These are phyloP conservation scores for Plenodomus tracheiphilus DNA, from an alignment of 2,329 filamentous ascomycete genomes.

Conservation along the genomic window DNA sequence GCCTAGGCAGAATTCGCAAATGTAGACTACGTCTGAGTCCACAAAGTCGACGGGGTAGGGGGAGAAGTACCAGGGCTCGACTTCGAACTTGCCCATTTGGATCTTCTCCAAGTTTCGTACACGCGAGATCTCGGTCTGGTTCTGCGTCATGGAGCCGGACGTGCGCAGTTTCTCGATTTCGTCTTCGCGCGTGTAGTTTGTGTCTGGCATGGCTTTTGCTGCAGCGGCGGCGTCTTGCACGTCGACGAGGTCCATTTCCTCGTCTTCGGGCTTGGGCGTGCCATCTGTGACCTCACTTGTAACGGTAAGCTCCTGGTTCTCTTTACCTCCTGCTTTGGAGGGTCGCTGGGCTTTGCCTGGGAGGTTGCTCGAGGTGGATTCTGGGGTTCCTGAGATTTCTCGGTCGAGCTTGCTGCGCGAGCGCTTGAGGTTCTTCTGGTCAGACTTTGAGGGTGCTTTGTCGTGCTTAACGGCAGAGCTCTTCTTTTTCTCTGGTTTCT, in stretches of 20 bases:
- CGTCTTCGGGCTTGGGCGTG: conserved; percentile 56
- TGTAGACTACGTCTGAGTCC: conserved; percentile 87
- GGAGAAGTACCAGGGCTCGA: conserved; percentile 99
- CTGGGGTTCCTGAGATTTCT: conserved; percentile 60
- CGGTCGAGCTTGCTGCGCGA: conserved; percentile 53
- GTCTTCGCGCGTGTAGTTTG: conserved; percentile 74
- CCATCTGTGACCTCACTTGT: conserved; percentile 53
- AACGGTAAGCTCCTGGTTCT: conserved; percentile 58
- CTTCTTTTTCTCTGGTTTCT: conserved; percentile 87
- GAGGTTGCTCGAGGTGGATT: conserved; percentile 56
- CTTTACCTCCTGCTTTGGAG: conserved; percentile 63
- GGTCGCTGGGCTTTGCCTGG: conserved; percentile 52
- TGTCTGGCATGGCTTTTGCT: conserved; percentile 56
- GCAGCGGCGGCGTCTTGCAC: conserved; percentile 56
- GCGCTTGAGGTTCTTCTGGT: conserved; percentile 52
- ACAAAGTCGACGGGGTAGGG: conserved; percentile 91
- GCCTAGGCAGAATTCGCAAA: conserved; percentile 94
- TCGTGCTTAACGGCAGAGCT: conserved; percentile 54
- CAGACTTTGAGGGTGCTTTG: conserved; percentile 48
- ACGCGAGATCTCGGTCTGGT: conserved; percentile 92
- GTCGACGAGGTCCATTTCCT: conserved; percentile 56
- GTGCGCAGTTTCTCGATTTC: conserved; percentile 96
- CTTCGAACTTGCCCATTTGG: conserved; percentile 88
- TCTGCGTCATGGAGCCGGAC: conserved; percentile 97
- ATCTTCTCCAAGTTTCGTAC: conserved; percentile 93